These are phyloP conservation scores for Pharnaceum exiguum DNA, from an alignment of 148 eudicot species.

Conservation along the genomic window DNA sequence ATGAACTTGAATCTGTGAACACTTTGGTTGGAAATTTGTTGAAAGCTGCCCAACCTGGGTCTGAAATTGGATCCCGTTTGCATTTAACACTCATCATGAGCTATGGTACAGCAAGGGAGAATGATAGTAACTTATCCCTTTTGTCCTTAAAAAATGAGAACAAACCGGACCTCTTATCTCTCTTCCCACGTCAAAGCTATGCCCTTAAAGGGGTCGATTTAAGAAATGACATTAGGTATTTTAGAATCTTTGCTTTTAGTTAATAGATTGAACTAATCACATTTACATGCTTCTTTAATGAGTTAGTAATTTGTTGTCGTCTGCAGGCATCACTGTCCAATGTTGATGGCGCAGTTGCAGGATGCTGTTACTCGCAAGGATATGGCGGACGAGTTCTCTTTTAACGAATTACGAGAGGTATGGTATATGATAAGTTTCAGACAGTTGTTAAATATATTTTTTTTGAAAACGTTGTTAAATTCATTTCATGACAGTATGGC, in stretches of 20 bases:
- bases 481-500: too few relatives aligned
- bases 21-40: conserved; percentile 56
- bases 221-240: conserved; percentile 61
- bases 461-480: too few relatives aligned
- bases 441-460: too few relatives aligned
- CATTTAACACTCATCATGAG: conserved; percentile 77
- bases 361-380: conserved; percentile 89
- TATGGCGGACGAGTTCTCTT: conserved; percentile 50
- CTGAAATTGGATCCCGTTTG: conserved; percentile 59
- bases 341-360: conserved; percentile 84
- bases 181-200: conserved; percentile 87
- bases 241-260: background rate
- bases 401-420: conserved; percentile 77
- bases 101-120: conserved; percentile 42
- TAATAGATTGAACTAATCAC: background rate
- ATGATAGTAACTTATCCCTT: conserved; percentile 36
- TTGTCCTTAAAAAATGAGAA: conserved; percentile 18
- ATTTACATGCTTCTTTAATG: background rate
- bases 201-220: conserved; percentile 49
- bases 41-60: conserved; percentile 36
- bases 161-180: conserved; percentile 30
- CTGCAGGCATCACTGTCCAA: conserved; percentile 61
- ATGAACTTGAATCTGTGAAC: conserved; percentile 40
- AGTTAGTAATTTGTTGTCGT: conserved; percentile 13
- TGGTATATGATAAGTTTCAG: too few relatives aligned